Conservation (phyloP, 2,329 filamentous ascomycete species). For the Pyrenochaeta sp. region DNA sequence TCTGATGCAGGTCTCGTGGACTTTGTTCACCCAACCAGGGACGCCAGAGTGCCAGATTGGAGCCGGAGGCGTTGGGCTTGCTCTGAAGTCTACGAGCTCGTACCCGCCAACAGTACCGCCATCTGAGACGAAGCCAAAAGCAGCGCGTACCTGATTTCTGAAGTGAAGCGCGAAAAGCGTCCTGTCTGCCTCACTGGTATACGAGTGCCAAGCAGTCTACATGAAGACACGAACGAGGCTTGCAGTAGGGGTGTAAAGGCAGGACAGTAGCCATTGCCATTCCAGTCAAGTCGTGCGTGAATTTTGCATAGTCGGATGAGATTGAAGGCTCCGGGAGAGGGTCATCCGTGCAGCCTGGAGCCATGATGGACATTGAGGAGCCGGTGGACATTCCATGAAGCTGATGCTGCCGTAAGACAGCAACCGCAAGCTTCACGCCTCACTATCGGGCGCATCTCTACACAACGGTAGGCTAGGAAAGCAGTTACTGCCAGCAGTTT, state of each 20-base stretch:
- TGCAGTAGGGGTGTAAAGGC: constrained; percentile 21
- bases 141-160: not conserved
- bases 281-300: constrained; percentile 7
- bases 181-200: constrained; percentile 12
- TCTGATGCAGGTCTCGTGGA: constrained; percentile 11
- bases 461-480: no score
- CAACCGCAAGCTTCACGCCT: no score
- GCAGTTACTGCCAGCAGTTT: no score
- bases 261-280: constrained; percentile 8
- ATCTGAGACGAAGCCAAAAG: constrained; percentile 1
- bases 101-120: constrained; percentile 5
- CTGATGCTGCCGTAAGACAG: not conserved
- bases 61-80: not conserved
- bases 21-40: not conserved
- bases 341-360: constrained; percentile 2
- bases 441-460: no score
- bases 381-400: constrained; percentile 7
- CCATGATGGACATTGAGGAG: constrained; percentile 22
- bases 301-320: constrained; percentile 6
- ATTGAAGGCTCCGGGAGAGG: constrained; percentile 11
- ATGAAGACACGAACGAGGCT: constrained; percentile 19
- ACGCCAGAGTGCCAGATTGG: not conserved
- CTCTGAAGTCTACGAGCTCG: not conserved
- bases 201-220: constrained; percentile 11
- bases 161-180: not conserved